Evolutionary conservation across 1,284 basidiomycete genomes (phyloP).

Genomic region (Phylloporus sp.): DNA sequence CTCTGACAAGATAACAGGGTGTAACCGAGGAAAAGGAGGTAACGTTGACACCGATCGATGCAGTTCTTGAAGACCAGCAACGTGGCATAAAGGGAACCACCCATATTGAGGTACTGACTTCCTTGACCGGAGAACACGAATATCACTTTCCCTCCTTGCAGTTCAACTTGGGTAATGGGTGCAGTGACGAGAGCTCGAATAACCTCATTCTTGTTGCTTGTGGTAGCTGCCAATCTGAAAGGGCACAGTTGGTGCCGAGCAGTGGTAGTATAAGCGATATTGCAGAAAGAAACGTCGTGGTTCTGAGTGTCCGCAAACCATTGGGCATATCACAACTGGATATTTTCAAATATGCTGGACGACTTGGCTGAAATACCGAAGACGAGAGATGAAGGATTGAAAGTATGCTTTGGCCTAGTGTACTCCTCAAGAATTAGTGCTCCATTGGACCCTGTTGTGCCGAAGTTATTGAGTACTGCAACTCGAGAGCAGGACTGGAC

Average conservation of each 20-base stretch:
- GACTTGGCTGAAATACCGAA: slow-evolving; percentile 68
- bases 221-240: slow-evolving; percentile 55
- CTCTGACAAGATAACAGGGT: slow-evolving; percentile 45
- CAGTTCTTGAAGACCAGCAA: slow-evolving; percentile 48
- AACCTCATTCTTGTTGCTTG: slow-evolving; percentile 47
- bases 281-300: slow-evolving; percentile 39
- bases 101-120: slow-evolving; percentile 69
- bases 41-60: slow-evolving; percentile 61
- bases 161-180: slow-evolving; percentile 35
- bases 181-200: slow-evolving; percentile 46
- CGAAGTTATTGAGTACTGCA: slow-evolving; percentile 74
- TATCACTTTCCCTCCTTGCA: slow-evolving; percentile 41
- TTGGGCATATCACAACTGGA: slow-evolving; percentile 50
- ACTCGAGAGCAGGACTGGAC: slow-evolving; percentile 42
- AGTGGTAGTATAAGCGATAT: slow-evolving; percentile 68
- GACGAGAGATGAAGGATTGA: slow-evolving; percentile 42
- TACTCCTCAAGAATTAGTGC: slow-evolving; percentile 64
- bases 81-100: slow-evolving; percentile 53
- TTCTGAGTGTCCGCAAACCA: slow-evolving; percentile 45
- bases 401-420: slow-evolving; percentile 6
- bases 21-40: slow-evolving; percentile 51
- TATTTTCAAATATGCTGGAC: slow-evolving; percentile 45
- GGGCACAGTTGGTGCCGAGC: slow-evolving; percentile 61
- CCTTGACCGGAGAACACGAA: slow-evolving; percentile 79
- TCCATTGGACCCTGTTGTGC: slow-evolving; percentile 72